Conservation (phyloP, 306 rosid genomes). For the Medicago ruthenica region DNA sequence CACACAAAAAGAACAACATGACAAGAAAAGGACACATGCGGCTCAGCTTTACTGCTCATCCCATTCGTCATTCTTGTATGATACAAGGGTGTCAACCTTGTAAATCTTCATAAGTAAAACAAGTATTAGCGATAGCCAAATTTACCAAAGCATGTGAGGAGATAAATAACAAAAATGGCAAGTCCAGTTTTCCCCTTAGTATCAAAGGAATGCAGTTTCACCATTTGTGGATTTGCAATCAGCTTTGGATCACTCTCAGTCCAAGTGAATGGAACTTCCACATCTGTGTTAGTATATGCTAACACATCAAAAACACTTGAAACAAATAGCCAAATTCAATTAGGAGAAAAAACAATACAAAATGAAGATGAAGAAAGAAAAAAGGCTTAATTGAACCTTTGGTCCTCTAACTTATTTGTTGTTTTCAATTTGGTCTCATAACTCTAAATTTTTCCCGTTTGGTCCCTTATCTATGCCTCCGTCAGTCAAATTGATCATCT, state of each 20-base stretch:
- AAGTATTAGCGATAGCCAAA: slow-evolving; percentile 4
- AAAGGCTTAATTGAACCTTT: no score
- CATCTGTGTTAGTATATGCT: slow-evolving; percentile 95
- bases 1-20: slow-evolving; percentile 25
- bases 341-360: not conserved
- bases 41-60: slow-evolving; percentile 61
- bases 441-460: no score
- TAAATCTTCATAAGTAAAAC: slow-evolving; percentile 72
- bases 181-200: slow-evolving; percentile 71
- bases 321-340: slow-evolving; percentile 23
- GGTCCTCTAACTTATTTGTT: no score
- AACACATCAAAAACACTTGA: slow-evolving; percentile 94
- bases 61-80: slow-evolving; percentile 94
- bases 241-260: slow-evolving; percentile 97
- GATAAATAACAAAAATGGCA: slow-evolving; percentile 8
- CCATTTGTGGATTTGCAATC: slow-evolving; percentile 96
- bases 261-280: slow-evolving; percentile 98
- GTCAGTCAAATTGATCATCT: no score
- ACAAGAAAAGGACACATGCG: not conserved
- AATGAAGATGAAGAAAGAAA: not conserved
- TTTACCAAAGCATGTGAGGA: not conserved
- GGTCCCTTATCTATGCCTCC: no score
- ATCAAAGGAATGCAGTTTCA: slow-evolving; percentile 96
- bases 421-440: no score
- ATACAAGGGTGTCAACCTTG: slow-evolving; percentile 89